These are phyloP conservation scores for Paraphaeosphaeria minitans DNA, from an alignment of 2,329 filamentous ascomycete genomes.

Conservation along the genomic window DNA sequence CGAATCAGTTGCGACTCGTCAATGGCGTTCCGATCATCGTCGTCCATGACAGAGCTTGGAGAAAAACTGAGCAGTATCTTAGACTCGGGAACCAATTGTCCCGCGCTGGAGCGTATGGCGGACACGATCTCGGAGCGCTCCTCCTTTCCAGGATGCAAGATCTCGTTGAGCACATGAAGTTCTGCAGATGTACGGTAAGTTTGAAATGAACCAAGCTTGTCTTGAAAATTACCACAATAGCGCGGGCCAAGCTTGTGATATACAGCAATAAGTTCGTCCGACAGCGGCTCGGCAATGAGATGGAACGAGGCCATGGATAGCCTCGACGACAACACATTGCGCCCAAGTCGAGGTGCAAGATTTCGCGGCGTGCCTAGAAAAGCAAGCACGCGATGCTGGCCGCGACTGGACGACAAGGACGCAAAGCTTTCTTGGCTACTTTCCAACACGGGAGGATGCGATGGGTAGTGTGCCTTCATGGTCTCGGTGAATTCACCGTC, in stretches of 20 bases:
- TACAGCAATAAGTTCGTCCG: conserved; percentile 89
- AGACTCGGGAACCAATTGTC: conserved; percentile 77
- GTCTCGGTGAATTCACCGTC: conserved; percentile 95
- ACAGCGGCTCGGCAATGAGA: conserved; percentile 83
- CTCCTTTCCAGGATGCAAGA: conserved; percentile 85
- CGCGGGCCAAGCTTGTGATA: conserved; percentile 87
- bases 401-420: conserved; percentile 64
- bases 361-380: conserved; percentile 93
- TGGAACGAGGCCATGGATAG: conserved; percentile 93
- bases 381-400: conserved; percentile 77
- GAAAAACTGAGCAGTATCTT: conserved; percentile 84
- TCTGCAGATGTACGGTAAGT: conserved; percentile 94
- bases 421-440: conserved; percentile 70
- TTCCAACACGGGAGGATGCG: conserved; percentile 69
- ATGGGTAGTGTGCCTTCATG: conserved; percentile 85
- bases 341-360: conserved; percentile 75
- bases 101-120: conserved; percentile 85
- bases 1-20: conserved; percentile 77
- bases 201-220: conserved; percentile 92
- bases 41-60: conserved; percentile 77
- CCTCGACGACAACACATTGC: conserved; percentile 73
- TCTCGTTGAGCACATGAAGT: conserved; percentile 88
- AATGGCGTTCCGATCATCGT: conserved; percentile 73
- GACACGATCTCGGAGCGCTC: conserved; percentile 89
- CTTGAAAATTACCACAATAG: conserved; percentile 96